These are phyloP conservation scores for Skeletonema grethae DNA, from an alignment of 108 stramenopile species.

Conservation along the genomic window DNA sequence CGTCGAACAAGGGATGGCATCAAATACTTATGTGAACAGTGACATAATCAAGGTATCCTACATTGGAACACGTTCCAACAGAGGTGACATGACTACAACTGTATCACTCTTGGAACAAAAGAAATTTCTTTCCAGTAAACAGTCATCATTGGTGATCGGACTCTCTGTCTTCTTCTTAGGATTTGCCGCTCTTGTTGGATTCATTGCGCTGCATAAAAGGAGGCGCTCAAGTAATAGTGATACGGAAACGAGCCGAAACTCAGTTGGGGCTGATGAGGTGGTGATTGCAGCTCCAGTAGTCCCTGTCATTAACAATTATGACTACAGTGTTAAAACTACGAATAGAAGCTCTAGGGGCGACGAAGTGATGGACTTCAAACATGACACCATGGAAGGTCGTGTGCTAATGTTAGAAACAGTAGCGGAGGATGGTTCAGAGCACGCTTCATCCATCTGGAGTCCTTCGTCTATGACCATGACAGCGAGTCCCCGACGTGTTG, in stretches of 20 bases:
- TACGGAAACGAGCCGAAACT: background rate
- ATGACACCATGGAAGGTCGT: background rate
- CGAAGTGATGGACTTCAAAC: background rate
- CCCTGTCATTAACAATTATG: background rate
- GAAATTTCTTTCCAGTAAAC: background rate
- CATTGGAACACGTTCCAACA: constrained; percentile 7
- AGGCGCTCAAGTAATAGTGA: background rate
- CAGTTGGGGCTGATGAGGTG: background rate
- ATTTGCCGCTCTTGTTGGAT: background rate
- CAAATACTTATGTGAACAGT: constrained; percentile 4
- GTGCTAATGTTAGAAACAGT: too few relatives aligned
- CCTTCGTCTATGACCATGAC: too few relatives aligned
- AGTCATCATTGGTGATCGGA: background rate
- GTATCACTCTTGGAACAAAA: background rate
- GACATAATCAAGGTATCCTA: constrained; percentile 15
- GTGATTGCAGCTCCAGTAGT: background rate
- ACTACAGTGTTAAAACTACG: background rate
- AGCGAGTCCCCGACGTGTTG: too few relatives aligned
- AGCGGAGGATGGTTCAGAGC: background rate
- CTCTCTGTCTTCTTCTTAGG: background rate
- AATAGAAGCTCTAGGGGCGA: background rate
- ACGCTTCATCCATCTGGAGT: background rate
- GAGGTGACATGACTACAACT: background rate
- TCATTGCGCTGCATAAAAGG: background rate
- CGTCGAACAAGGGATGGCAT: constrained; percentile 18